Evolutionary conservation across 2,329 filamentous ascomycete species (phyloP), one percentile per base, ranked within the genome.

Genomic region (Escovopsis sp.): DNA sequence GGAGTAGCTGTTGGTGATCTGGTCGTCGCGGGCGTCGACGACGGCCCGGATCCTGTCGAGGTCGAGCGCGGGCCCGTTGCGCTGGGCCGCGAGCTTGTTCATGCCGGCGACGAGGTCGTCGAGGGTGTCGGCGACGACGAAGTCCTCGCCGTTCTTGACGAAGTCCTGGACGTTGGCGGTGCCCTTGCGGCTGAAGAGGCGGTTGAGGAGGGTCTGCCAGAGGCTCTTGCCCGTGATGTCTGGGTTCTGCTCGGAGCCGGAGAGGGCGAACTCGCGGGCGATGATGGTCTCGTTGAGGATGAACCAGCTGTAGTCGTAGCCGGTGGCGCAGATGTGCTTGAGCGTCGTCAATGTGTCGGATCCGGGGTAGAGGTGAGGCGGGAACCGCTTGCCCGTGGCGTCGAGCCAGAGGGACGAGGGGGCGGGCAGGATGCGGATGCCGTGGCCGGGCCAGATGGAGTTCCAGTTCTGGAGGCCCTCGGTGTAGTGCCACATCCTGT

Each of bases 401-500:
- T 76, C 72, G 0, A 76, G 62, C 72, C 72, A 76, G 4, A 76
- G 63, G 3, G 70, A 72, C 0, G 70, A 75, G 0, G 72, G 72
- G 0, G 66, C 72, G 0, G 72, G 70, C 12, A 76, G 54, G 3
- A 76, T 62, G 25, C 72, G 68, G 41, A 76, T 76, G 15, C 72
- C 72, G 44, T 76, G 72, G 12, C 45, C 40, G 0, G 70, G 71
- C 72, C 72, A 76, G 49, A 76, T 74, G 4, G 70, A 60, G 36
- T 75, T 54, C 72, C 72, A 76, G 48, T 77, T 76, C 35, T 63
- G 57, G 10, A 77, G 49, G 0, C 72, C 72, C 45, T 77, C 72
- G 10, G 70, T 76, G 47, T 77, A 77, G 49, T 76, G 72, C 72
- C 72, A 77, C 72, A 76, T 76, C 30, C 72, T 58, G 45, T 76